Evolutionary conservation across 148 eudicot genomes (phyloP), one percentile per base, ranked within the genome.

Genomic region (Vaccinium myrtillus): DNA sequence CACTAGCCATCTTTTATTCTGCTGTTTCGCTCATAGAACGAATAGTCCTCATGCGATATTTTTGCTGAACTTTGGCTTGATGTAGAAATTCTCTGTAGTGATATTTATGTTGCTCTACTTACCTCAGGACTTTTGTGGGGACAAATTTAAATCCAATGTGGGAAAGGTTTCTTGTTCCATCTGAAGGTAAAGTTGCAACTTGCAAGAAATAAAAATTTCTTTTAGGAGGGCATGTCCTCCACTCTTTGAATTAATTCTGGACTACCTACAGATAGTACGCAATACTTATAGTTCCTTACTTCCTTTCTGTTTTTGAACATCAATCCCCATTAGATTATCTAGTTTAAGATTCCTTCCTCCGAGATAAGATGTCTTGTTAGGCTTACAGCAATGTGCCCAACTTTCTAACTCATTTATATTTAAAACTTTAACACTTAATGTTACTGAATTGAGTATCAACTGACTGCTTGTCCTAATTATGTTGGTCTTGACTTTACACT

Each of bases 121-220:
- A 82, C 75, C 80, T 85, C 93, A 96, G 99, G 96, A 94, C 96
- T 83, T 97, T 97, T 86, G 74, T 91, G 83, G 99, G 98, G 49
- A 97, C 99, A 86, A 97, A 97, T 84, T 85, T 97, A 87, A 97
- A 88, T 91, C 95, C 98, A 39, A 81, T 82, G 25, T 97, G 99
- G 99, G 98, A 97, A 74, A 92, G 87, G 77, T 97, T 95, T 88
- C 92, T 97, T 65, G 86, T 90, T 83, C 89, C 87, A 63, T 94
- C 98, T 78, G 91, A 94, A 94, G 99, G 99, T 96, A 92, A 73
- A 79, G 63, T 67, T 59, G 61, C 76, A 73, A 79, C 54, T 67
- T 59, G 61, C 76, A 48, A 71, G 36, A 51, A 79, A 58, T 55
- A 36, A 8, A 19, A 13, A 53, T 65, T 49, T 3, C 2, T 4